Conservation (phyloP, 2,329 filamentous ascomycete species). For the Aspergillus sp. region DNA sequence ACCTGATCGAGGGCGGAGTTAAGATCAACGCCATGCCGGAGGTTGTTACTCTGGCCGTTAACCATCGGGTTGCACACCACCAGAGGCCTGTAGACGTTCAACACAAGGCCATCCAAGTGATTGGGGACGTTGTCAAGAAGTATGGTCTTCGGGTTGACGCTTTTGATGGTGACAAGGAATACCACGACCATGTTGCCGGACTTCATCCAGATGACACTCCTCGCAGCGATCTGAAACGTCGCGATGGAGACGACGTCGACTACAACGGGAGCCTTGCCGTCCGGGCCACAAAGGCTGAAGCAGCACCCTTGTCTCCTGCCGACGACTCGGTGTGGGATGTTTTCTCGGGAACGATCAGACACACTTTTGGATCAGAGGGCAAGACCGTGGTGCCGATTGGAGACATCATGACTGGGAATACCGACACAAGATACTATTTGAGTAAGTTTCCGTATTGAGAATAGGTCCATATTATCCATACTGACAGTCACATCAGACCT, state of each 20-base stretch:
- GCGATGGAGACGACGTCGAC: not conserved
- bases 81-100: not conserved
- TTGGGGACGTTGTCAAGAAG: not conserved
- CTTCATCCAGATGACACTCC: not conserved
- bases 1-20: not conserved
- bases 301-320: not conserved
- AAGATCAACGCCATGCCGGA: conserved; percentile 6
- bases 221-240: not conserved
- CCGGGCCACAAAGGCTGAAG: not conserved
- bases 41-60: not conserved
- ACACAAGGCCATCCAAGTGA: not conserved
- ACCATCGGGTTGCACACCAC: conserved; percentile 2
- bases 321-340: not conserved
- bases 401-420: conserved; percentile 1
- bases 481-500: not conserved
- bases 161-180: not conserved
- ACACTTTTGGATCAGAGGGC: not conserved
- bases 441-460: not conserved
- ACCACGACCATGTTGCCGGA: not conserved
- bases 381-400: conserved; percentile 1
- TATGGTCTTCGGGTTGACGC: not conserved
- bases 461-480: not conserved
- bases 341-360: conserved; percentile 1
- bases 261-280: not conserved
- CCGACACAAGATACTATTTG: not conserved